These are phyloP conservation scores for Phytopythium boreale DNA, from an alignment of 352 stramenopile species.

Conservation along the genomic window DNA sequence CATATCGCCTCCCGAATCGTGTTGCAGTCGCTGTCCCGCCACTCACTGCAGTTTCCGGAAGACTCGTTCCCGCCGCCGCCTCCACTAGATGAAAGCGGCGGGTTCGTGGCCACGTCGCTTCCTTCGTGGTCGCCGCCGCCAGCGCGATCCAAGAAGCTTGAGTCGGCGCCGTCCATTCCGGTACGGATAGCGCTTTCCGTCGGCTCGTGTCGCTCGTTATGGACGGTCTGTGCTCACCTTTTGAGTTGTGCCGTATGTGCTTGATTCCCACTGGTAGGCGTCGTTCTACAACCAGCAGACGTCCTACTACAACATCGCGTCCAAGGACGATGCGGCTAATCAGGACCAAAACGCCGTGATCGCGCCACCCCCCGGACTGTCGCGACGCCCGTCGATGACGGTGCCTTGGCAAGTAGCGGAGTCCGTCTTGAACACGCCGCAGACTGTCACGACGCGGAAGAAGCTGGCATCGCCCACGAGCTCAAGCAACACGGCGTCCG, in stretches of 20 bases:
- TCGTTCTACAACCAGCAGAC: conserved; percentile 74
- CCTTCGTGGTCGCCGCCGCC: conserved; percentile 83
- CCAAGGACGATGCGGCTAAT: conserved; percentile 42
- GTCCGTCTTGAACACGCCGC: conserved; percentile 75
- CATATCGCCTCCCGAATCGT: not conserved
- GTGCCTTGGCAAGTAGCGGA: conserved; percentile 85
- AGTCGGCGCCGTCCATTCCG: conserved; percentile 26
- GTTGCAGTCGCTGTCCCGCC: conserved; percentile 11
- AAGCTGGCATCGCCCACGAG: conserved; percentile 41
- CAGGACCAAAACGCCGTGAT: conserved; percentile 71
- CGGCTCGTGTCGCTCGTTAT: not conserved
- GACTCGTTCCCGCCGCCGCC: conserved; percentile 75
- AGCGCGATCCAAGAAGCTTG: conserved; percentile 64
- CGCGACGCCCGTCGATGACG: conserved; percentile 78
- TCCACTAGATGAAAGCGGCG: conserved; percentile 56
- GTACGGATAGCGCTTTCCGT: not conserved
- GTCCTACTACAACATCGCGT: conserved; percentile 68
- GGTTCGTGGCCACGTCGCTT: conserved; percentile 60
- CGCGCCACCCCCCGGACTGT: conserved; percentile 63
- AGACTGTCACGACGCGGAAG: conserved; percentile 65
- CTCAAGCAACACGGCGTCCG: conserved; percentile 21
- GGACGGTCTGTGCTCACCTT: not conserved
- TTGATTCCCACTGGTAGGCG: conserved; percentile 9
- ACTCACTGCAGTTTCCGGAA: conserved; percentile 54
- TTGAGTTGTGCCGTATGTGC: too few species aligned